Evolutionary conservation across 2,329 filamentous ascomycete species (phyloP).

Genomic region (Penicillium sp.): DNA sequence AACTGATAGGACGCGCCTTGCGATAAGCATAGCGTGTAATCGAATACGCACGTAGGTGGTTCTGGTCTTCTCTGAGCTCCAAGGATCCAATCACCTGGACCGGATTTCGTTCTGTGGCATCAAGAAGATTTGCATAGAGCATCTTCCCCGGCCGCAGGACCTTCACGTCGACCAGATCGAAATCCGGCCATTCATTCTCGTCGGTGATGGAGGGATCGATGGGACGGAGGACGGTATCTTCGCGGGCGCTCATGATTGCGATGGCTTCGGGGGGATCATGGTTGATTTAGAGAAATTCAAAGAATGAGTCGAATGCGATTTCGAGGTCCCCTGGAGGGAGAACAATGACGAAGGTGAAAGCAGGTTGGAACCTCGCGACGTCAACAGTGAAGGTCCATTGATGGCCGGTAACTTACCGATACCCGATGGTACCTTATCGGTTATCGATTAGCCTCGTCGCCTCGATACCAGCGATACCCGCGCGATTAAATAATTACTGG

Average conservation of each 20-base stretch:
- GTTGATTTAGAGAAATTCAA: constrained; percentile 6
- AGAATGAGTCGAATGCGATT: constrained; percentile 3
- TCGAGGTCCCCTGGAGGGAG: not conserved
- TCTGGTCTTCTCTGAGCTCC: constrained; percentile 51
- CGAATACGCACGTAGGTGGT: constrained; percentile 44
- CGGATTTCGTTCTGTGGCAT: constrained; percentile 58
- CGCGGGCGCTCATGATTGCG: constrained; percentile 49
- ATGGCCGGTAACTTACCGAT: constrained; percentile 25
- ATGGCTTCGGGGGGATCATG: constrained; percentile 38
- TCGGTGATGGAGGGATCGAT: constrained; percentile 50
- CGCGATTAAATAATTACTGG: constrained; percentile 21
- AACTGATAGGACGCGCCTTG: constrained; percentile 15
- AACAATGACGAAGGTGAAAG: constrained; percentile 4
- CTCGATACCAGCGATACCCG: not conserved
- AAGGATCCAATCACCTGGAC: constrained; percentile 59
- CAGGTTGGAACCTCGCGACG: constrained; percentile 18
- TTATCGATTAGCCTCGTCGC: constrained; percentile 11
- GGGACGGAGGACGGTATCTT: constrained; percentile 51
- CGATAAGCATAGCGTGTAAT: constrained; percentile 17
- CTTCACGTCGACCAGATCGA: constrained; percentile 59
- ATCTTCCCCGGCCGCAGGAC: constrained; percentile 55
- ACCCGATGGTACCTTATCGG: constrained; percentile 19
- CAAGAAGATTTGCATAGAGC: constrained; percentile 58
- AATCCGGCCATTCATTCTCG: constrained; percentile 64
- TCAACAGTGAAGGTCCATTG: constrained; percentile 17